Conservation (phyloP, 257 asterid species). For the Nicotiana tabacum region DNA sequence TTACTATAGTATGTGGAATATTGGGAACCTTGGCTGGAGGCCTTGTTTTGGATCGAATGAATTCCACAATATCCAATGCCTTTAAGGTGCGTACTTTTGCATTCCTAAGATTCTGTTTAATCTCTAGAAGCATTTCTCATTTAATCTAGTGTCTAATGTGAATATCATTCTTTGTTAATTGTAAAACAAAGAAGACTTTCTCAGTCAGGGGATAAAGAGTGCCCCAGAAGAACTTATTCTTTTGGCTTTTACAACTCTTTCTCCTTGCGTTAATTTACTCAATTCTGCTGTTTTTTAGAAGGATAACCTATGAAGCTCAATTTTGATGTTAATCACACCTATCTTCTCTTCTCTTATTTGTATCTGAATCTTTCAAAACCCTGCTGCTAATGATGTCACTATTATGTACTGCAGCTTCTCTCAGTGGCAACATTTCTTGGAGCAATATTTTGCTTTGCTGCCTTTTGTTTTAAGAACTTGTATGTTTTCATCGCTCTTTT, state of each 20-base stretch:
- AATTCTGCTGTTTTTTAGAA: neutral
- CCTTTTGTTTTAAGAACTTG: constrained; percentile 73
- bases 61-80: constrained; percentile 76
- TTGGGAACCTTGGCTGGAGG: constrained; percentile 96
- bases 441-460: constrained; percentile 68
- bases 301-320: neutral
- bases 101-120: neutral
- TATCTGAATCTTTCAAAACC: neutral
- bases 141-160: neutral
- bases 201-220: neutral
- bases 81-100: constrained; percentile 56
- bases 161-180: neutral
- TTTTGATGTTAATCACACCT: neutral
- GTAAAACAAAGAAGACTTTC: neutral
- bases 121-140: neutral
- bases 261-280: neutral
- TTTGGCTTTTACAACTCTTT: neutral
- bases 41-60: constrained; percentile 58
- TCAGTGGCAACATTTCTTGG: constrained; percentile 62
- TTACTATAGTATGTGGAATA: constrained; percentile 76
- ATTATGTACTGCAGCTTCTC: constrained; percentile 56
- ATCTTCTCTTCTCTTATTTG: neutral
- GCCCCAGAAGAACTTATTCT: neutral
- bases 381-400: constrained; percentile 7
- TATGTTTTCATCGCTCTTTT: constrained; percentile 57